Conservation (phyloP, 768 basidiomycete genomes). For the Hysterangium stoloniferum region DNA sequence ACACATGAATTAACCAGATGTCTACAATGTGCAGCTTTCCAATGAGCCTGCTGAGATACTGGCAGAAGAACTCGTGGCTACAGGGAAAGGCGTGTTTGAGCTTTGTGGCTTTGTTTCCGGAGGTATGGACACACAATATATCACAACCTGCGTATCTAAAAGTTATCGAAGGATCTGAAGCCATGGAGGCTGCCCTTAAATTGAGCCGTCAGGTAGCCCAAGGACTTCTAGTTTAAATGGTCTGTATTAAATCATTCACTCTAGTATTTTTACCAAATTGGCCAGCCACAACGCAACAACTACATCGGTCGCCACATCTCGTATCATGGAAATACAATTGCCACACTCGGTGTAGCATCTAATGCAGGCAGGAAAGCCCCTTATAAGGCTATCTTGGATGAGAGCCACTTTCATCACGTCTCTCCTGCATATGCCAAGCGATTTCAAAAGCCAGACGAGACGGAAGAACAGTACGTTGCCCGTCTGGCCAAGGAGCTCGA, state of each 20-base stretch:
- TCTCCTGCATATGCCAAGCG: conserved; percentile 82
- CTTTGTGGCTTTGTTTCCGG: conserved; percentile 67
- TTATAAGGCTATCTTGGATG: conserved; percentile 58
- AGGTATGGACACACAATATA: conserved; percentile 34
- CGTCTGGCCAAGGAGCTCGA: conserved; percentile 76
- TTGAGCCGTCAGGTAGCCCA: conserved; percentile 64
- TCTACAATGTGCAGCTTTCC: conserved; percentile 80
- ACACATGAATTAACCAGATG: conserved; percentile 39
- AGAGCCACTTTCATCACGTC: conserved; percentile 70
- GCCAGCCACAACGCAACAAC: conserved; percentile 62
- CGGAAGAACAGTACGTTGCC: conserved; percentile 72
- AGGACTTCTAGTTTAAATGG: no score
- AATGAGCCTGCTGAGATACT: conserved; percentile 77
- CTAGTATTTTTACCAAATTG: conserved; percentile 65
- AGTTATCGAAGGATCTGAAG: conserved; percentile 68
- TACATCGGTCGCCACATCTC: conserved; percentile 75
- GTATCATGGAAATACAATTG: conserved; percentile 81
- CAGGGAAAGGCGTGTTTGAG: conserved; percentile 67
- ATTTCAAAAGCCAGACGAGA: conserved; percentile 63
- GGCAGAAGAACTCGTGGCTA: conserved; percentile 55
- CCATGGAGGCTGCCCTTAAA: conserved; percentile 84
- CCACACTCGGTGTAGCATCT: conserved; percentile 57
- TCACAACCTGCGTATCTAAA: not conserved
- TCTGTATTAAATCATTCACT: no score
- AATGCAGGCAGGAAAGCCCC: conserved; percentile 63